Evolutionary conservation across 2,329 filamentous ascomycete species (phyloP).

Genomic region (Cercospora sojina): DNA sequence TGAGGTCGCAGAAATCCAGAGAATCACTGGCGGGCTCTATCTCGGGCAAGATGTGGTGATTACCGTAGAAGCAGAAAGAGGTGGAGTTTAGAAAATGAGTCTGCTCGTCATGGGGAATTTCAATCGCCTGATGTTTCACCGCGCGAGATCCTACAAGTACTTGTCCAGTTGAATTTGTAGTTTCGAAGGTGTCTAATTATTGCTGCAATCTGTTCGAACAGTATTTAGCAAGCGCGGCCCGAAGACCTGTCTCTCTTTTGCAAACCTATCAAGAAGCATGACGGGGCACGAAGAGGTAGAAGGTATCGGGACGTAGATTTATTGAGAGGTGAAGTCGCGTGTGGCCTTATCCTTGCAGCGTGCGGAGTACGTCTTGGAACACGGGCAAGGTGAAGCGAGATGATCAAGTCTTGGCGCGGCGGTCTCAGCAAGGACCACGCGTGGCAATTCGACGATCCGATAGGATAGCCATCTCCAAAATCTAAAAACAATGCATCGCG

Average conservation of each 20-base stretch:
- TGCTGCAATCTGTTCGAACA: no score
- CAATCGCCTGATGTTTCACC: no score
- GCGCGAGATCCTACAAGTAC: background rate
- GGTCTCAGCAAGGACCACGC: background rate
- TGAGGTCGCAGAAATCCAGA: background rate
- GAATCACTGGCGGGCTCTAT: background rate
- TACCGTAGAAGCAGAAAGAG: background rate
- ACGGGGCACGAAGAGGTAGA: no score
- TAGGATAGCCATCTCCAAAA: background rate
- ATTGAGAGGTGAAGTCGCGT: no score
- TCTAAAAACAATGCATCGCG: background rate
- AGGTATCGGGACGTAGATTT: no score
- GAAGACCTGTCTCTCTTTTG: no score
- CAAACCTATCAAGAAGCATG: no score
- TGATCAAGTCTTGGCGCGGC: background rate
- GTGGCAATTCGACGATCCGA: background rate
- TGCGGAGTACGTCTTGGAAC: no score
- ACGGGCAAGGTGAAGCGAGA: background rate
- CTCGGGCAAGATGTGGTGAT: background rate
- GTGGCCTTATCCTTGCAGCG: no score
- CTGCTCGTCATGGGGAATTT: no score
- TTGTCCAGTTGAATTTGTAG: background rate
- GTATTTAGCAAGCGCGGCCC: no score
- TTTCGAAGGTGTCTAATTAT: no score
- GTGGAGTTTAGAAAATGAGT: background rate